Evolutionary conservation across 1,284 basidiomycete genomes (phyloP).

Genomic region (Amylostereum chailletii): DNA sequence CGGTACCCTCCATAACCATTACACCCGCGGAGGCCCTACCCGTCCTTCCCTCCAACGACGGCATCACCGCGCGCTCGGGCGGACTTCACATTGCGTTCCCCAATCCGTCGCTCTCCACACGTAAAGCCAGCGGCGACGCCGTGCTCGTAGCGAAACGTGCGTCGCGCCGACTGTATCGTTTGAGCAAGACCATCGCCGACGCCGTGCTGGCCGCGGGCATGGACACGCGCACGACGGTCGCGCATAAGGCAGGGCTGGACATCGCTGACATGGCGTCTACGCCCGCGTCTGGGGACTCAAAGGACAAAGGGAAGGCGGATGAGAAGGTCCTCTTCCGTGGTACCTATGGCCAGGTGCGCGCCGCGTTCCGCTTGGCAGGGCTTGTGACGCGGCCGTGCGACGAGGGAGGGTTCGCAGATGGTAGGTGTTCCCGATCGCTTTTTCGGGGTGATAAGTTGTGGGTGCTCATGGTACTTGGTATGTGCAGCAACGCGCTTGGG

Average conservation of each 20-base stretch:
- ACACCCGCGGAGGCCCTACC: conserved; percentile 1
- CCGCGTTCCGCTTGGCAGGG: conserved; percentile 33
- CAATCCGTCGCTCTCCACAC: conserved; percentile 7
- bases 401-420: conserved; percentile 25
- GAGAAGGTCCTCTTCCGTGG: conserved; percentile 32
- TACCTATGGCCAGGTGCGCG: conserved; percentile 40
- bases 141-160: too few species aligned
- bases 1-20: not conserved
- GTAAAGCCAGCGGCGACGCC: conserved; percentile 22
- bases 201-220: conserved; percentile 41
- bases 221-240: conserved; percentile 24
- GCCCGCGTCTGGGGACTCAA: conserved; percentile 11
- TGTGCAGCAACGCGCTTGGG: conserved; percentile 33
- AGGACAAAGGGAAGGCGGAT: conserved; percentile 12
- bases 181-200: conserved; percentile 32
- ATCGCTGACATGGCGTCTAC: too few species aligned
- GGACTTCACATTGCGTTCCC: conserved; percentile 33
- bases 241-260: not conserved
- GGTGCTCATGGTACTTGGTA: conserved; percentile 1
- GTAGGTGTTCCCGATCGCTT: conserved; percentile 19
- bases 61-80: conserved; percentile 12
- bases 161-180: conserved; percentile 18
- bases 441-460: too few species aligned
- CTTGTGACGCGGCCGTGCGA: conserved; percentile 30
- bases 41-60: conserved; percentile 11